Evolutionary conservation across 495 filamentous ascomycete genomes (phyloP).

Genomic region (Aspergillus sparsus): DNA sequence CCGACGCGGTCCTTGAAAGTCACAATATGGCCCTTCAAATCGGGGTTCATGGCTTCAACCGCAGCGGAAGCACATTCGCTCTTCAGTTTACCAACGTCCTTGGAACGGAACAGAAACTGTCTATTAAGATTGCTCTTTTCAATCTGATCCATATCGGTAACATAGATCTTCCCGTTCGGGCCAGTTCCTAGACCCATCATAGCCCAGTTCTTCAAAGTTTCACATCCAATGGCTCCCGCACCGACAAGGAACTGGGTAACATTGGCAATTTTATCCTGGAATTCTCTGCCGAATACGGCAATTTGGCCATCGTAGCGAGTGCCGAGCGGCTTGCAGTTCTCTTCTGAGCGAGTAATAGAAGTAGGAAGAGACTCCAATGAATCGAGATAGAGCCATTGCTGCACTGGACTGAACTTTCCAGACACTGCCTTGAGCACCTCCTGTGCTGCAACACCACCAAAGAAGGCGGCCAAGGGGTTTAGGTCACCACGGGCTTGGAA

Average conservation of each 20-base stretch:
- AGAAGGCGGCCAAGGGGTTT: constrained; percentile 89
- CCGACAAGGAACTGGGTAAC: constrained; percentile 92
- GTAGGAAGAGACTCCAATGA: constrained; percentile 90
- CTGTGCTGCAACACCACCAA: constrained; percentile 92
- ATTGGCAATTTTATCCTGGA: constrained; percentile 89
- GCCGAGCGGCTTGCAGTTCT: constrained; percentile 78
- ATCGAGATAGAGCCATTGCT: constrained; percentile 96
- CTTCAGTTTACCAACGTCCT: constrained; percentile 96
- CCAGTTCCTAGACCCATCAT: constrained; percentile 96
- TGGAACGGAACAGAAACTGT: constrained; percentile 92
- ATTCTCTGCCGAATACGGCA: constrained; percentile 91
- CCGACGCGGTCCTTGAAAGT: constrained; percentile 87
- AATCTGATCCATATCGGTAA: constrained; percentile 98
- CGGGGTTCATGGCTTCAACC: constrained; percentile 92
- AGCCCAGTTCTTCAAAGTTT: constrained; percentile 99
- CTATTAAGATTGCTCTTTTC: constrained; percentile 99
- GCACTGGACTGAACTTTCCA: constrained; percentile 91
- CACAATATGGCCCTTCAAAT: constrained; percentile 80
- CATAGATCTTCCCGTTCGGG: constrained; percentile 80
- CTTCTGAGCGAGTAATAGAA: constrained; percentile 72
- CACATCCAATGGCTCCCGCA: constrained; percentile 96
- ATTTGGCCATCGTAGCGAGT: constrained; percentile 96
- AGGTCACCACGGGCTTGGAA: constrained; percentile 95
- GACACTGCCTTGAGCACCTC: constrained; percentile 97
- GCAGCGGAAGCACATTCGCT: constrained; percentile 91